phyloP scores from a whole-genome alignment of 1,139 yeast genomes.

The Pichia sp. region DNA sequence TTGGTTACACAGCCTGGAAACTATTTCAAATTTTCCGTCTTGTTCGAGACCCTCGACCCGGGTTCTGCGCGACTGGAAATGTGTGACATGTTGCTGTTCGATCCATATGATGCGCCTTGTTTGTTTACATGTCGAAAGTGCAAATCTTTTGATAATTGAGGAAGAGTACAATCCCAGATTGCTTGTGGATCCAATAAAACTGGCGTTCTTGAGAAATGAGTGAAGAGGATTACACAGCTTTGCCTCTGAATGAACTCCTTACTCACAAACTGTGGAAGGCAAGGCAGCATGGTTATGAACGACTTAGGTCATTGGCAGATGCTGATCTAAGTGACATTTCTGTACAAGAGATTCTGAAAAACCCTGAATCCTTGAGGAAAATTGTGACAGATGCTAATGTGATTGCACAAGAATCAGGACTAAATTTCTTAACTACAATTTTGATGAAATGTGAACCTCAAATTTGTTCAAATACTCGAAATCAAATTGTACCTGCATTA shows the following conservation, averaged over 20 bases:
- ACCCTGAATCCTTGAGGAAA: constrained; percentile 47
- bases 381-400: constrained; percentile 75
- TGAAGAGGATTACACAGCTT: constrained; percentile 33
- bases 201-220: no score
- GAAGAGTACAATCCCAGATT: no score
- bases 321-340: constrained; percentile 49
- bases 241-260: constrained; percentile 62
- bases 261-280: constrained; percentile 63
- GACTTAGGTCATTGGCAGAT: constrained; percentile 47
- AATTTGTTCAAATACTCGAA: constrained; percentile 33
- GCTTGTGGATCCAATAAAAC: no score
- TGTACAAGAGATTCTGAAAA: constrained; percentile 42
- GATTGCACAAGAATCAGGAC: constrained; percentile 85
- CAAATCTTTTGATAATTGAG: no score
- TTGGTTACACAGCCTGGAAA: no score
- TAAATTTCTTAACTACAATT: constrained; percentile 48
- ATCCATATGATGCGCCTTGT: no score
- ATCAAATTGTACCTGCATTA: constrained; percentile 47
- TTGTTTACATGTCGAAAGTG: no score
- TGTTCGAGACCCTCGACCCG: no score
- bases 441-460: constrained; percentile 52
- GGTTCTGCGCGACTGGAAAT: no score
- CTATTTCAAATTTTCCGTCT: no score
- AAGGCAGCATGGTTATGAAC: constrained; percentile 73
- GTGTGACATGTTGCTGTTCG: no score